Base-by-base conservation (phyloP, 2,329 filamentous ascomycete genomes). In the Dichotomopilus funicola region DNA sequence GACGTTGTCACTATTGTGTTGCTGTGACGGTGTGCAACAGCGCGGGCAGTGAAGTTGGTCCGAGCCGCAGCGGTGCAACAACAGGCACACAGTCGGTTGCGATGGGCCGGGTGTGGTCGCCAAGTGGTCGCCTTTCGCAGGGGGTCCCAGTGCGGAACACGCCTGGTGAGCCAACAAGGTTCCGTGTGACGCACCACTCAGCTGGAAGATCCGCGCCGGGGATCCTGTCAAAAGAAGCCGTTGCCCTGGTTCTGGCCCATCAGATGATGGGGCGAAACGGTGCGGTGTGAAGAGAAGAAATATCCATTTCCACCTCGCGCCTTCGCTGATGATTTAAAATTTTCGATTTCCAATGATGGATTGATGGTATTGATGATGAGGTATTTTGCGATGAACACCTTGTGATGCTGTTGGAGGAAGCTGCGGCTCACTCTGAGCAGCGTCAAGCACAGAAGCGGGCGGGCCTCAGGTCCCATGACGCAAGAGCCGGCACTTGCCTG, bases 41-140 rank as follows among this genome's bases (percentile, higher is more conserved):
- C 19, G 19, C 13, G 6, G 6, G 40, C 40, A 12, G 35, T 27
- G 7, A 6, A 45, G 51, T 47, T 53, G 44, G 51, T 48, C 44
- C 51, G 51, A 53, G 51, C 51, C 51, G 51, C 51, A 42, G 51
- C 51, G 13, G 41, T 51, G 51, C 51, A 6, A 27, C 51, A 12
- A 40, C 37, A 9, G 37, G 19, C 19, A 27, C 19, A 27, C 37
- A 12, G 37, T 6, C 19, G 19, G 50, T 40, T 19, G 40, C 10
- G 38, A 36, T 31, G 51, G 46, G 37, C 42, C 38, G 34, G n/a
- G 11, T 36, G 19, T 44, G 44, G 55, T 46, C 55, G 56, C 56
- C 56, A 58, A 58, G 56, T 58, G 55, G 19, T 34, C 55, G 56
- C 56, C 56, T 55, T 55, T 43, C 31, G 49, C 37, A 37, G 50